phyloP scores from a whole-genome alignment of 139 green algal genomes.

The Micractinium conductrix region DNA sequence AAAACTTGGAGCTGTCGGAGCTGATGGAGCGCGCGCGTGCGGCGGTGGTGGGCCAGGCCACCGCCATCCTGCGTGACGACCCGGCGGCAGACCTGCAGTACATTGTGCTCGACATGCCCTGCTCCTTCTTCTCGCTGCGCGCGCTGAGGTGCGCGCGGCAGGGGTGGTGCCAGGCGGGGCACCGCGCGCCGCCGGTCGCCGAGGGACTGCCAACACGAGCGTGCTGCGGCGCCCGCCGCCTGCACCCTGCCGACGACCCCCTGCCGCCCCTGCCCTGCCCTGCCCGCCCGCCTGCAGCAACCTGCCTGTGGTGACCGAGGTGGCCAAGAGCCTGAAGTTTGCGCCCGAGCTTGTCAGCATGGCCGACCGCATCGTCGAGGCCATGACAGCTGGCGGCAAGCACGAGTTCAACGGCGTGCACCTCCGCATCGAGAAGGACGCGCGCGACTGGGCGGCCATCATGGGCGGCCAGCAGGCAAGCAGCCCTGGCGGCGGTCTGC shows the following conservation, averaged over 20 bases:
- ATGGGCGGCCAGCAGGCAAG: slow-evolving; percentile 60
- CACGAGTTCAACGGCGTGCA: slow-evolving; percentile 65
- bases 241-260: not conserved
- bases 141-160: slow-evolving; percentile 28
- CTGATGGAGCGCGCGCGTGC: slow-evolving; percentile 31
- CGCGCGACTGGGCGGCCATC: slow-evolving; percentile 71
- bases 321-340: slow-evolving; percentile 67
- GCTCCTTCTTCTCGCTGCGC: slow-evolving; percentile 71
- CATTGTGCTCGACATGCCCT: slow-evolving; percentile 74
- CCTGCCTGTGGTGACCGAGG: slow-evolving; percentile 56
- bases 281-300: slow-evolving; percentile 13
- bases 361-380: slow-evolving; percentile 59
- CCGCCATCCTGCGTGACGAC: slow-evolving; percentile 14
- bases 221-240: not conserved
- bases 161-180: not conserved
- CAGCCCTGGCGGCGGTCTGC: not conserved
- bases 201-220: not conserved
- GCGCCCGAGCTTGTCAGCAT: slow-evolving; percentile 50
- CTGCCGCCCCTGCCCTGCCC: too few species aligned
- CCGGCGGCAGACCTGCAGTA: slow-evolving; percentile 46
- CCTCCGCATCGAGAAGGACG: slow-evolving; percentile 73
- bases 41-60: slow-evolving; percentile 35
- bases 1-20: slow-evolving; percentile 37
- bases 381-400: slow-evolving; percentile 42
- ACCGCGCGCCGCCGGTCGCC: not conserved